Evolutionary conservation across 768 basidiomycete genomes (phyloP).

Genomic region (Termitomyces sp.): DNA sequence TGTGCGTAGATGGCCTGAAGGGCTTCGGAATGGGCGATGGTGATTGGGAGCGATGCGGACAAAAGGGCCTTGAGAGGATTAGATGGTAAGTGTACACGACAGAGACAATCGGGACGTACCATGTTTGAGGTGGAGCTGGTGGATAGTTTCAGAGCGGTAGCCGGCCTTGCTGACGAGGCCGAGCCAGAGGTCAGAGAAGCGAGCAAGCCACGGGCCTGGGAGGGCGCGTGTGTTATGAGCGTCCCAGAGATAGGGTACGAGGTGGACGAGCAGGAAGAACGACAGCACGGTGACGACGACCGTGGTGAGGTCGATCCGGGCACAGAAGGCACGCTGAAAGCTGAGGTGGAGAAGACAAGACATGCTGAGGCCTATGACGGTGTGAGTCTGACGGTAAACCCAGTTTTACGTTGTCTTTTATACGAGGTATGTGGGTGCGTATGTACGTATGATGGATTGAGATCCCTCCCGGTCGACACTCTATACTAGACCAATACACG

Average conservation of each 20-base stretch:
- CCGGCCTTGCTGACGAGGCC: constrained; percentile 58
- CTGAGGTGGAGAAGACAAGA: constrained; percentile 14
- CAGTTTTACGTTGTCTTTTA: no score
- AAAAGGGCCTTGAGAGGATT: constrained; percentile 56
- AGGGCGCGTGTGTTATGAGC: constrained; percentile 51
- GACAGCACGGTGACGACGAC: constrained; percentile 22
- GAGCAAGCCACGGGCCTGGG: constrained; percentile 67
- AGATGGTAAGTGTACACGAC: not conserved
- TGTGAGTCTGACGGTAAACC: no score
- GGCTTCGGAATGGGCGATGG: constrained; percentile 70
- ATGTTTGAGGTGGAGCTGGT: constrained; percentile 66
- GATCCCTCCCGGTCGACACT: no score
- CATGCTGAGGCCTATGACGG: not conserved
- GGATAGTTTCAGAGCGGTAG: constrained; percentile 70
- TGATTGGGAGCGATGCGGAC: constrained; percentile 75
- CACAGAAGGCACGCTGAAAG: no score
- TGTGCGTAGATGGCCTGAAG: constrained; percentile 72
- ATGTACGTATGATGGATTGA: no score
- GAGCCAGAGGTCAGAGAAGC: constrained; percentile 71
- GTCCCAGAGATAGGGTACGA: constrained; percentile 52
- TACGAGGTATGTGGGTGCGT: no score
- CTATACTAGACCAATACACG: no score
- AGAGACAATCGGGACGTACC: constrained; percentile 36
- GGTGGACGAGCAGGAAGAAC: constrained; percentile 28
- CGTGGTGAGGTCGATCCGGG: constrained; percentile 19